Base-by-base conservation (phyloP, 441 rosid genomes). In the Erysimum cheiri region DNA sequence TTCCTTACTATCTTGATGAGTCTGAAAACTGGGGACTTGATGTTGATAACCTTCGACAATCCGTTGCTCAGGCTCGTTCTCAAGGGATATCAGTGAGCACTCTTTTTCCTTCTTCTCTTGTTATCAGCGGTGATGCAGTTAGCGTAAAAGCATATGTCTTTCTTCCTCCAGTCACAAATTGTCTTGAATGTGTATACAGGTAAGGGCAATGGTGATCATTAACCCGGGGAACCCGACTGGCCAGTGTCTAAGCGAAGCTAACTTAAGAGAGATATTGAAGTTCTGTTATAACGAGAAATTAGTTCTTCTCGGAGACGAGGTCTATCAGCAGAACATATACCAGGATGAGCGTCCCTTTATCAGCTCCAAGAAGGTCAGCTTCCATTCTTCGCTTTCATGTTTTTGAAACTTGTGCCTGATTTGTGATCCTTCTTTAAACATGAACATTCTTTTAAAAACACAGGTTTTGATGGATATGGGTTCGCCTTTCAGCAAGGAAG, bases 141-240 rank as follows among this genome's bases (percentile, higher is more conserved):
- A 56, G 36, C 6, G 9, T 10, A 49, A 31, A 63, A 39, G 41
- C 26, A 1, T 52, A 52, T 53, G 59, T 57, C 31, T 32, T 48
- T 58, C 19, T 29, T 55, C 12, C 24, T 22, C 64, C 48, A 52
- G 6, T 61, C 14, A 50, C 53, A 60, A 49, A 53, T 28, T 77
- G 17, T 62, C 64, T 41, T 36, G 35, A 24, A 62, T 65, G 49
- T 41, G 47, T 55, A 22, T 83, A 64, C 84, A 95, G 98, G 91
- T 92, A 58, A 85, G 85, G 82, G 99, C 99, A 47, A 92, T 95
- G 97, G 98, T 92, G 71, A 90, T 95, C 72, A 92, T 95, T 64
- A 95, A 95, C 83, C 99, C 98, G 6, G 99, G 98, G 13, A 95
- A 95, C 80, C 99, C 99, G 35, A 92, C 99, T 22, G 99, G 99